Percentiles rank a stretch among this genome's conserved stretches.
These are phyloP conservation scores for Malania oleifera DNA, from an alignment of 164 flowering plant genomes.

Conservation along the genomic window DNA sequence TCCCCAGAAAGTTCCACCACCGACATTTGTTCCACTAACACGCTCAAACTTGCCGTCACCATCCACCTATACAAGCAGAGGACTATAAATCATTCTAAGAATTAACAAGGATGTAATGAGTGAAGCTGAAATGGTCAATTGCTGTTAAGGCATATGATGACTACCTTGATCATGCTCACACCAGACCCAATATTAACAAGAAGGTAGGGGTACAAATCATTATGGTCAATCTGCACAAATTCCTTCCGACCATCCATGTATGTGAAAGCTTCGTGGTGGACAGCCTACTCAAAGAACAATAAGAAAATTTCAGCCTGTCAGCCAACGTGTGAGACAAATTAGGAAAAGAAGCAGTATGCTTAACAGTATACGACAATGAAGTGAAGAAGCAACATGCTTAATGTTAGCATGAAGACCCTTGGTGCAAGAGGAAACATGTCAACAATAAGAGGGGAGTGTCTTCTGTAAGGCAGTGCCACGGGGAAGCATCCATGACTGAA, in stretches of 20 bases:
- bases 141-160: not conserved
- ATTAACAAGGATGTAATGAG: not conserved
- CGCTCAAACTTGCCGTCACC: conserved; percentile 62
- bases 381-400: not conserved
- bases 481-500: too few species aligned
- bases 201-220: conserved; percentile 66
- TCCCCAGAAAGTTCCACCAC: conserved; percentile 80
- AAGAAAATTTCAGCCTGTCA: not conserved
- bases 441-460: not conserved
- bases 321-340: not conserved
- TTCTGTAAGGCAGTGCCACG: not conserved
- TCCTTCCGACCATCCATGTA: conserved; percentile 47
- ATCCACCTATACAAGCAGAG: conserved; percentile 44
- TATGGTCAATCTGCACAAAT: conserved; percentile 57
- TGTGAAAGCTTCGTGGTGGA: conserved; percentile 55
- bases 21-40: conserved; percentile 71
- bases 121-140: not conserved
- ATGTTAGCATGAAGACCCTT: not conserved
- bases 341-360: not conserved
- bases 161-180: conserved; percentile 79
- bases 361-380: too few species aligned
- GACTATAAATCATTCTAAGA: not conserved
- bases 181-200: conserved; percentile 78
- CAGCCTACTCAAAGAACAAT: conserved; percentile 38
- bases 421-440: not conserved